Conservation (phyloP, 768 basidiomycete species). For the Mrakia hoshinonis region DNA sequence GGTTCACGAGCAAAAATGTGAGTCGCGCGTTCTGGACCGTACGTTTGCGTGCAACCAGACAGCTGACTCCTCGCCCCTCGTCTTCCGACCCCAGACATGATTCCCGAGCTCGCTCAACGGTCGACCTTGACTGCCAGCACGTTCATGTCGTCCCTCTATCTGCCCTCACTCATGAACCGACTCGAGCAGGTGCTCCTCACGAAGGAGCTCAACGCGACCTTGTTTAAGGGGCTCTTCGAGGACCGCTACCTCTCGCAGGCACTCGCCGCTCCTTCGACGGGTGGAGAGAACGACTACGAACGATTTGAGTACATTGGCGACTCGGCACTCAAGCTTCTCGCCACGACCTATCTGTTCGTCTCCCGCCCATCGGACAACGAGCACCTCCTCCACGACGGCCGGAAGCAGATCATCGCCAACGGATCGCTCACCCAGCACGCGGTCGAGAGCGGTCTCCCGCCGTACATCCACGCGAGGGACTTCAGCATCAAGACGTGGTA, state of each 20-base stretch:
- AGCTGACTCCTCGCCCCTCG: background rate
- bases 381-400: slow-evolving; percentile 56
- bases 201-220: slow-evolving; percentile 64
- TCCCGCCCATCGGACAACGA: slow-evolving; percentile 57
- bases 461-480: slow-evolving; percentile 56
- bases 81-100: slow-evolving; percentile 51
- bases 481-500: slow-evolving; percentile 14
- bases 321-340: slow-evolving; percentile 70
- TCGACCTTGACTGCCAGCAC: slow-evolving; percentile 45
- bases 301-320: slow-evolving; percentile 77
- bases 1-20: slow-evolving; percentile 11
- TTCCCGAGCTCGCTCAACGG: slow-evolving; percentile 65
- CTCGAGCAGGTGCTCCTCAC: slow-evolving; percentile 67
- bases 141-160: slow-evolving; percentile 56
- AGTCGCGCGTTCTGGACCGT: background rate
- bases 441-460: slow-evolving; percentile 54
- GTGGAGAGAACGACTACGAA: slow-evolving; percentile 68
- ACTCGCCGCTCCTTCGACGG: slow-evolving; percentile 60
- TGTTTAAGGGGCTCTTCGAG: slow-evolving; percentile 56
- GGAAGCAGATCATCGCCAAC: slow-evolving; percentile 69
- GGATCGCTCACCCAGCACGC: slow-evolving; percentile 54
- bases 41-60: background rate
- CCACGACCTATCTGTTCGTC: slow-evolving; percentile 58
- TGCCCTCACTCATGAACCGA: slow-evolving; percentile 65
- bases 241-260: slow-evolving; percentile 59